Conservation (phyloP, 1,284 basidiomycete genomes). For the Porogramme epimiltina region DNA sequence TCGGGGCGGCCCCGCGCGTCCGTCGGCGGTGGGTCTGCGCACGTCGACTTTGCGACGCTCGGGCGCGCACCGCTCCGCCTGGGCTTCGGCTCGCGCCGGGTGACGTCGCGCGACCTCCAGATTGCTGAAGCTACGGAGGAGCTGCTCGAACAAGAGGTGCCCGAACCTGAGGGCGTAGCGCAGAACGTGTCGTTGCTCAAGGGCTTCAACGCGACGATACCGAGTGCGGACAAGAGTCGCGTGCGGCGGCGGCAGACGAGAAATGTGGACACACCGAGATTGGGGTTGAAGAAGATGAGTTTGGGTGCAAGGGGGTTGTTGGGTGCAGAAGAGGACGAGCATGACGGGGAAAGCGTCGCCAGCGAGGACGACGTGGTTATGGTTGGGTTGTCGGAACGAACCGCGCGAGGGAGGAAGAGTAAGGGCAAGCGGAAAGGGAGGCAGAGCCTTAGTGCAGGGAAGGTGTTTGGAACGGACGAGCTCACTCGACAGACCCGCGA, state of each 20-base stretch:
- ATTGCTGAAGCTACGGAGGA: constrained; percentile 83
- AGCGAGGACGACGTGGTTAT: constrained; percentile 71
- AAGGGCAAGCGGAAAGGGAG: constrained; percentile 62
- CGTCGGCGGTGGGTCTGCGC: constrained; percentile 37
- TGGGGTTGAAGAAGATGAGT: constrained; percentile 80
- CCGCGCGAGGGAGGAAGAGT: constrained; percentile 35
- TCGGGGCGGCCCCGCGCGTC: constrained; percentile 52
- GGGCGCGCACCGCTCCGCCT: constrained; percentile 74
- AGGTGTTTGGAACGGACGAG: constrained; percentile 81
- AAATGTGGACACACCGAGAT: constrained; percentile 75
- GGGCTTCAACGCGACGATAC: constrained; percentile 91
- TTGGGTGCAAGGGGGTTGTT: constrained; percentile 78
- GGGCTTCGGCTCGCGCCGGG: constrained; percentile 60
- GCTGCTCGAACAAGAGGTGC: constrained; percentile 72
- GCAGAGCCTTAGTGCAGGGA: constrained; percentile 68
- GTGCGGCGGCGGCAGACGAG: constrained; percentile 76
- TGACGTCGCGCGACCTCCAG: constrained; percentile 82
- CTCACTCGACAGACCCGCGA: constrained; percentile 80
- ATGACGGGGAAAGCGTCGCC: constrained; percentile 60
- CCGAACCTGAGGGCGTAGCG: constrained; percentile 64
- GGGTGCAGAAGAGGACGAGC: constrained; percentile 61
- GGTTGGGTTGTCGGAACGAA: constrained; percentile 43
- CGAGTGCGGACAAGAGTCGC: constrained; percentile 80
- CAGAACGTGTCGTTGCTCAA: constrained; percentile 75
- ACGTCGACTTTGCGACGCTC: constrained; percentile 69